These are phyloP conservation scores for Trypanosoma vivax DNA, from an alignment of 208 protist genomes.

Conservation along the genomic window DNA sequence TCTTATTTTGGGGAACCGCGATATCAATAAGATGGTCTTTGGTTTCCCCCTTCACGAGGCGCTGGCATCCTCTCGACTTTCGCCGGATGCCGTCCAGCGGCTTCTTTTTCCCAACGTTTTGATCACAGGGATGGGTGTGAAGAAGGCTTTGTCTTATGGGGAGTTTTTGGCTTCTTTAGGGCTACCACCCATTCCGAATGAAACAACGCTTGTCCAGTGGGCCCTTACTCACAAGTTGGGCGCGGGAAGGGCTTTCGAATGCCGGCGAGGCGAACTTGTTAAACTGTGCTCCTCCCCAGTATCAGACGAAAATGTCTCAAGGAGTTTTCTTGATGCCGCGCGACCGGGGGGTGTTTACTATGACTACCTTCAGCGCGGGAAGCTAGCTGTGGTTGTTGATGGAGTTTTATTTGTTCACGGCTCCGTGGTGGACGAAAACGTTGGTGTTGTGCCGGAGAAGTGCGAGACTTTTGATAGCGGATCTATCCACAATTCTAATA, in stretches of 20 bases:
- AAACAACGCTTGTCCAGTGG: slow-evolving; percentile 50
- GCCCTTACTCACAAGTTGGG: slow-evolving; percentile 63
- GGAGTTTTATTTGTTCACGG: slow-evolving; percentile 85
- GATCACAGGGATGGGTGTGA: slow-evolving; percentile 9
- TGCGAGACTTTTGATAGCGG: slow-evolving; percentile 1
- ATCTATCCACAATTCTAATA: background rate
- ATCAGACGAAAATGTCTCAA: slow-evolving; percentile 44
- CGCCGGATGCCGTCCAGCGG: slow-evolving; percentile 15
- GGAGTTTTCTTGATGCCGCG: slow-evolving; percentile 57
- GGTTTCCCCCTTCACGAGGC: slow-evolving; percentile 7
- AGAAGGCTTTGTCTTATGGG: slow-evolving; percentile 7
- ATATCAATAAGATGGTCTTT: slow-evolving; percentile 88
- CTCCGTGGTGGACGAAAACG: slow-evolving; percentile 49
- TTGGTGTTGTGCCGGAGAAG: slow-evolving; percentile 57
- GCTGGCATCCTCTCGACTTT: slow-evolving; percentile 16
- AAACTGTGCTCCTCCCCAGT: slow-evolving; percentile 13
- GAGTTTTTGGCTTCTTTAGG: slow-evolving; percentile 9
- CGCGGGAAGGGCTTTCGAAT: slow-evolving; percentile 45
- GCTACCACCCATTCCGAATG: slow-evolving; percentile 2
- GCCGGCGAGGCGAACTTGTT: slow-evolving; percentile 54
- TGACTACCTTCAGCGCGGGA: slow-evolving; percentile 57
- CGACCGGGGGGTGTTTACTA: slow-evolving; percentile 63
- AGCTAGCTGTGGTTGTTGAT: slow-evolving; percentile 44
- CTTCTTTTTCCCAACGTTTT: slow-evolving; percentile 19
- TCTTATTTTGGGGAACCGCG: slow-evolving; percentile 86